phyloP scores from a whole-genome alignment of 805 yeast species.

The Saccharomycopsis amapae region DNA sequence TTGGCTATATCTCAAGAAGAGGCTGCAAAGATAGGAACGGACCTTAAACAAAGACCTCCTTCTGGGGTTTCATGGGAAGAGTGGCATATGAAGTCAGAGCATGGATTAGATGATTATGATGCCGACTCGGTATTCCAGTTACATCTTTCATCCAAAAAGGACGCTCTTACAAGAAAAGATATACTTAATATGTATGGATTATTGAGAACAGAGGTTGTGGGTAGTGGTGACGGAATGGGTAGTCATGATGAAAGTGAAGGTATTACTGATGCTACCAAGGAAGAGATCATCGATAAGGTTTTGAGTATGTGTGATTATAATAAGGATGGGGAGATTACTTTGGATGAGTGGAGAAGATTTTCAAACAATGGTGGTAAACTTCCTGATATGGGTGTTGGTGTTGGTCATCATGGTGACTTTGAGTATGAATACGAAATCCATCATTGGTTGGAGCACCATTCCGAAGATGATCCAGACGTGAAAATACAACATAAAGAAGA shows the following conservation, averaged over 20 bases:
- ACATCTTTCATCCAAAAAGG: constrained; percentile 65
- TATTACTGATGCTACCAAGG: constrained; percentile 47
- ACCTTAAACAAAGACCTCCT: constrained; percentile 37
- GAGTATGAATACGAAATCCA: constrained; percentile 91
- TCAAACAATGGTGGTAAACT: constrained; percentile 57
- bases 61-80: constrained; percentile 61
- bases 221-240: constrained; percentile 89
- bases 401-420: constrained; percentile 81
- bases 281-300: constrained; percentile 44
- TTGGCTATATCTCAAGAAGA: constrained; percentile 8
- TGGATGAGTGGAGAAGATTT: constrained; percentile 65
- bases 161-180: constrained; percentile 50
- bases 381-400: constrained; percentile 91
- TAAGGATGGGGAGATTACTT: constrained; percentile 54
- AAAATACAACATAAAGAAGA: constrained; percentile 79
- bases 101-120: constrained; percentile 66
- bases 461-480: constrained; percentile 76
- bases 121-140: constrained; percentile 68
- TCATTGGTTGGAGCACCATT: constrained; percentile 82
- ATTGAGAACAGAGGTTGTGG: constrained; percentile 61
- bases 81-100: constrained; percentile 91
- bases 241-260: constrained; percentile 58
- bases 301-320: constrained; percentile 57
- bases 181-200: constrained; percentile 79
- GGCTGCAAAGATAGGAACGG: constrained; percentile 15